Evolutionary conservation across 495 filamentous ascomycete species (phyloP), one percentile per base, ranked within the genome.

Genomic region (Aspergillus nidulans): DNA sequence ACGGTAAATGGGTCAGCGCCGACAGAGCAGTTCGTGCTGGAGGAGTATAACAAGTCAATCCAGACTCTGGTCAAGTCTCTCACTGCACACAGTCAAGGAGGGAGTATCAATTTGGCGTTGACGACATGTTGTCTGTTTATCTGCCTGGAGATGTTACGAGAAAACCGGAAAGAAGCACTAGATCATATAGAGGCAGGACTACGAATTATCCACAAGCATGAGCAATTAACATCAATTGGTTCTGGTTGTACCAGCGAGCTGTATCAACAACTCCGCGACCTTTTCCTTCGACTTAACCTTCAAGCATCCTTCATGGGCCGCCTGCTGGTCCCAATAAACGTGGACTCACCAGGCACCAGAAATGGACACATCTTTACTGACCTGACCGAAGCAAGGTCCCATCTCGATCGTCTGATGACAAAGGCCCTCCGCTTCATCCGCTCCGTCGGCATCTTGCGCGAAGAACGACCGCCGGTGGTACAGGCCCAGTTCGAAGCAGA

Each of bases 91-190:
- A 47, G 46, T 12, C 4, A 12, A 18, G 38, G 16, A 10, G 21
- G 30, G 7, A 54, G 42, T 15, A 25, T 56, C 9, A 56, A 66
- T n/a, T 30, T 63, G 15, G 45, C 59, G 4, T 53, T 72, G 6
- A 56, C 67, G 16, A 57, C 58, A 6, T 72, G 69, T 23, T 46
- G 62, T 10, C 26, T 72, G 5, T 69, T 72, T 28, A 34, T 65
- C 9, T 67, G 61, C 25, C 43, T 72, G 0, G 69, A 72, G 23
- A 63, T 68, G 51, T 49, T 72, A 3, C 55, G 51, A 16, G 55
- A 53, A 0, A 61, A 68, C 26, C 43, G 43, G 36, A 23, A 21
- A n/a, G 58, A 57, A 23, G 65, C 67, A 0, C 39, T 68, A 16
- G 53, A 62, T 48, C 66, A 69, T 44, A 58, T 49, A 12, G 24